These are phyloP conservation scores for Amborella trichopoda DNA, from an alignment of 164 flowering plant genomes.

Conservation along the genomic window DNA sequence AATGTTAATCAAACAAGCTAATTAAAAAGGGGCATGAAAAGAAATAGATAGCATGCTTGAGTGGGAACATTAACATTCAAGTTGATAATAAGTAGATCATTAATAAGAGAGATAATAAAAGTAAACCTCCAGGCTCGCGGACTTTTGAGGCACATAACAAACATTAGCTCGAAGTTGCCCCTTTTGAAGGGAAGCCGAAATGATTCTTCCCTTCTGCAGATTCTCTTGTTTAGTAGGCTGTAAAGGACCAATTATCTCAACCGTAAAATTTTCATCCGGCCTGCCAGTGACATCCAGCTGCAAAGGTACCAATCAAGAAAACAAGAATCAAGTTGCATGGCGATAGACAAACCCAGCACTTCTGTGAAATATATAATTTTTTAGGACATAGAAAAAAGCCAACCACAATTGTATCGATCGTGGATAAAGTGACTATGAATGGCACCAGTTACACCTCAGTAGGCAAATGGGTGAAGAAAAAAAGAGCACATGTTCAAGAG, in stretches of 20 bases:
- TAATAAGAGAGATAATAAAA: not conserved
- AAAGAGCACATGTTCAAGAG: too few relatives aligned
- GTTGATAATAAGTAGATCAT: not conserved
- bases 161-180: constrained; percentile 80
- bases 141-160: constrained; percentile 57
- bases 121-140: constrained; percentile 82
- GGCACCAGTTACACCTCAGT: too few relatives aligned
- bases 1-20: not conserved
- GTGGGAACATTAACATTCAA: not conserved
- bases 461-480: too few relatives aligned
- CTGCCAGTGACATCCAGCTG: constrained; percentile 90
- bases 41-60: not conserved
- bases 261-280: constrained; percentile 88
- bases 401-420: too few relatives aligned
- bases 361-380: too few relatives aligned
- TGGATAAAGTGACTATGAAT: too few relatives aligned
- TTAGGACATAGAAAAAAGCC: too few relatives aligned
- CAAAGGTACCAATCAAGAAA: too few relatives aligned
- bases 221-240: constrained; percentile 34
- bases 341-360: too few relatives aligned
- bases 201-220: constrained; percentile 27
- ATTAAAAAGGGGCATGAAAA: not conserved
- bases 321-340: too few relatives aligned
- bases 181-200: constrained; percentile 78
- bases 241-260: constrained; percentile 58